Evolutionary conservation across 331 rosid genomes (phyloP).

Genomic region (Pyrus hybrid): DNA sequence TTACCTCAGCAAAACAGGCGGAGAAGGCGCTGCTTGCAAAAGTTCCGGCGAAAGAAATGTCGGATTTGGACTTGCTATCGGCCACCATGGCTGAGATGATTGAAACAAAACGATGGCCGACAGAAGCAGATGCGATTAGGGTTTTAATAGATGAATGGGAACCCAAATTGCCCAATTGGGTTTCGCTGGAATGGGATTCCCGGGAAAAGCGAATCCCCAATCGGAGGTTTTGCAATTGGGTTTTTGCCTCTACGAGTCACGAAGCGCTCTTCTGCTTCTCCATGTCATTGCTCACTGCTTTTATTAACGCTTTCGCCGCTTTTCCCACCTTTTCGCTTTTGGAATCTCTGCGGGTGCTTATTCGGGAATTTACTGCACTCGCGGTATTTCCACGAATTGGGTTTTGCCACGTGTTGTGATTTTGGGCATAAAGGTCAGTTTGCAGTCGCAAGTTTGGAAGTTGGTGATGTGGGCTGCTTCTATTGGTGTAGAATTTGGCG

Average conservation of each 20-base stretch:
- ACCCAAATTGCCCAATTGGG: neutral
- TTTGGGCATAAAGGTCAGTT: neutral
- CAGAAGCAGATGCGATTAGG: neutral
- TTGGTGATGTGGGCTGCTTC: neutral
- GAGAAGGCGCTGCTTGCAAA: slow-evolving; percentile 71
- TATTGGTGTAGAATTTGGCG: neutral
- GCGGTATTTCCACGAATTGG: neutral
- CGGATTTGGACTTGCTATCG: slow-evolving; percentile 47
- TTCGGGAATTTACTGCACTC: neutral
- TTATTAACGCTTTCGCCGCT: neutral
- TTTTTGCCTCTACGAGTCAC: neutral
- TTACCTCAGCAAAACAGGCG: slow-evolving; percentile 72
- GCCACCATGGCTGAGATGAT: slow-evolving; percentile 46
- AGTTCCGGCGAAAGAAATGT: slow-evolving; percentile 59
- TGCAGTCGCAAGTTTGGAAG: neutral
- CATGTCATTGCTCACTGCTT: neutral
- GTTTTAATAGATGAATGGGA: neutral
- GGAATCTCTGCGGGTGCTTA: neutral
- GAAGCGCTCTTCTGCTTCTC: neutral
- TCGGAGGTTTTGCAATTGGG: slow-evolving; percentile 10
- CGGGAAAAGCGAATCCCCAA: slow-evolving; percentile 13
- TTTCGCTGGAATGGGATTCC: slow-evolving; percentile 9
- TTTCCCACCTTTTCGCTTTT: neutral
- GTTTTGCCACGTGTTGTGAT: neutral
- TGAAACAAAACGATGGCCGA: neutral